Evolutionary conservation across 495 filamentous ascomycete species (phyloP).

Genomic region (Neurospora terricola): DNA sequence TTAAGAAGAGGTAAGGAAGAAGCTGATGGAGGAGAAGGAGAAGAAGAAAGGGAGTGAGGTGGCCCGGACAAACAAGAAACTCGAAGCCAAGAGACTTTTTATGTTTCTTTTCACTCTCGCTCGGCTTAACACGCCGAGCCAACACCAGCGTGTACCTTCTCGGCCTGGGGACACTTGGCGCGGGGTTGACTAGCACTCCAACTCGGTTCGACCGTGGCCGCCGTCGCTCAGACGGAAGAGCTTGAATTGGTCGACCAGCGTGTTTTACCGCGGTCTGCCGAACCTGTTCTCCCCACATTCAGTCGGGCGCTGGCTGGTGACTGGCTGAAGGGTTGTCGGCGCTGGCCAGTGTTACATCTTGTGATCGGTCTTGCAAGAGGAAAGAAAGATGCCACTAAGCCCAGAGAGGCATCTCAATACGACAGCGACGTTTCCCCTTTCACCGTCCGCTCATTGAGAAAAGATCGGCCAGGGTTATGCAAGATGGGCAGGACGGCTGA

Average conservation of each 20-base stretch:
- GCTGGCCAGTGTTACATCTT: neutral
- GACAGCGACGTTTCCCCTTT: neutral
- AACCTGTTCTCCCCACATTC: neutral
- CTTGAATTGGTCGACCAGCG: neutral
- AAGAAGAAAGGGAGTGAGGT: neutral
- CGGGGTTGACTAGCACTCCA: neutral
- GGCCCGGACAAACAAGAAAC: neutral
- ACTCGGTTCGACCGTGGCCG: neutral
- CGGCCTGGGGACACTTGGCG: neutral
- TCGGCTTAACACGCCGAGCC: neutral
- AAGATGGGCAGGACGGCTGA: neutral
- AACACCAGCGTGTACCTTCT: neutral
- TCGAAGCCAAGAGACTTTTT: neutral
- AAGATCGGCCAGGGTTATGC: neutral
- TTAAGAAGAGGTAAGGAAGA: neutral
- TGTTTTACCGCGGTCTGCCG: constrained; percentile 10
- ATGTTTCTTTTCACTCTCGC: neutral
- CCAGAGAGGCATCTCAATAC: neutral
- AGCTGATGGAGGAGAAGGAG: neutral
- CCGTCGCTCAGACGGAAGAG: constrained; percentile 4
- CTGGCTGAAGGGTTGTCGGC: neutral
- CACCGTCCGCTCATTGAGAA: neutral
- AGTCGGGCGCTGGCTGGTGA: neutral
- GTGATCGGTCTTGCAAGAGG: neutral
- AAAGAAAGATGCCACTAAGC: neutral